Evolutionary conservation across 1,284 basidiomycete genomes (phyloP), one percentile per base, ranked within the genome.

Genomic region (Moesziomyces sp.): DNA sequence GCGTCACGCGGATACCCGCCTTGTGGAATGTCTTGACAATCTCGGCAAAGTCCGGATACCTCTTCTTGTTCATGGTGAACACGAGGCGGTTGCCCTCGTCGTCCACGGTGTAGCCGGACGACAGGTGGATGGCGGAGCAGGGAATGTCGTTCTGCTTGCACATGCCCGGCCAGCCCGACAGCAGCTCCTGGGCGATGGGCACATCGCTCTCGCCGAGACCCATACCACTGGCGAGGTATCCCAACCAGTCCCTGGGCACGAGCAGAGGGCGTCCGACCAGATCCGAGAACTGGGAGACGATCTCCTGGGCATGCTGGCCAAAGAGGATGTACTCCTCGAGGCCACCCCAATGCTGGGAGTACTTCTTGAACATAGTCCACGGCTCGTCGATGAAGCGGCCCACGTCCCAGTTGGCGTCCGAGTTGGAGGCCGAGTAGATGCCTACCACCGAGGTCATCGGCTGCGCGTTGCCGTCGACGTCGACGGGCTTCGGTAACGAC

Each of bases 21-120:
- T 77, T 71, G 71, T 86, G 86, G 63, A 85, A 85, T 40, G 71
- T 78, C 10, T 56, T 75, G 43, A 85, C 80, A 72, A 86, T 83
- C 11, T 79, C 84, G 47, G 78, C 80, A 73, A 86, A 86, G 72
- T 86, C 85, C 10, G 86, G 86, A 73, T 86, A 86, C 46, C 86
- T 77, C 46, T 70, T 64, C 13, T 70, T 84, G 79, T 86, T 86
- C 83, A 86, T 85, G 40, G 83, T 85, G 73, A 86, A 86, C 14
- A 86, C 85, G 52, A 84, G 83, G 45, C 86, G 82, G 69, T 85
- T 85, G 5, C 83, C 84, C 14, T 80, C 75, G 16, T 79, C 74
- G 52, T 79, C 84, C 44, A 83, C 85, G 0, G 85, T 86, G 77
- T 86, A 86, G 5, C 85, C 85, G 0, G 85, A 85, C 0, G 84